These are phyloP conservation scores for Peltaster fructicola DNA, from an alignment of 2,329 filamentous ascomycete species.

Conservation along the genomic window DNA sequence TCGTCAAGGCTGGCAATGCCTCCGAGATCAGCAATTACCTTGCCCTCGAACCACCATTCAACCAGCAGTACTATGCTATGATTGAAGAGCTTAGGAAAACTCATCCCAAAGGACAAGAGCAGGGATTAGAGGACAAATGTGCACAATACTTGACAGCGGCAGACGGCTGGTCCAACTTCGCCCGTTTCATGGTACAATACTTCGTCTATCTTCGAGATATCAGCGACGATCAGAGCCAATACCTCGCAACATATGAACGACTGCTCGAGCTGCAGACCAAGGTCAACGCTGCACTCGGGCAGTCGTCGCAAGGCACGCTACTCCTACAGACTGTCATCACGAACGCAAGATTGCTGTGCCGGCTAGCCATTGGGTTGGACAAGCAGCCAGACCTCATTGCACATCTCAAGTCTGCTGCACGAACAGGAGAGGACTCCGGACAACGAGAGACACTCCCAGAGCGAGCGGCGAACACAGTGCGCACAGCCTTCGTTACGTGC, in stretches of 20 bases:
- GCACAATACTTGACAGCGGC: constrained; percentile 47
- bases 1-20: constrained; percentile 48
- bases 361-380: constrained; percentile 69
- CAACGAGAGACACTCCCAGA: constrained; percentile 68
- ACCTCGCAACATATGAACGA: constrained; percentile 56
- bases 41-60: constrained; percentile 54
- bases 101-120: constrained; percentile 32
- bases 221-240: constrained; percentile 56
- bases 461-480: constrained; percentile 71
- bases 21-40: constrained; percentile 50
- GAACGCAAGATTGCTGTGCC: constrained; percentile 61
- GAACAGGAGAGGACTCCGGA: constrained; percentile 40
- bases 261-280: constrained; percentile 63
- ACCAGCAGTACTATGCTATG: constrained; percentile 49
- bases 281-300: constrained; percentile 64
- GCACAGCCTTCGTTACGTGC: constrained; percentile 81
- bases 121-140: constrained; percentile 45
- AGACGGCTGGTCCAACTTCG: constrained; percentile 57
- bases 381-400: constrained; percentile 60
- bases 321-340: constrained; percentile 72
- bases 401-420: constrained; percentile 30
- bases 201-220: constrained; percentile 67
- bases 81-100: constrained; percentile 45
- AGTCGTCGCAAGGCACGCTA: constrained; percentile 62
- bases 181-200: constrained; percentile 66